Evolutionary conservation across 75 land plant species (phyloP).

Genomic region (Pseudotsuga menziesii): DNA sequence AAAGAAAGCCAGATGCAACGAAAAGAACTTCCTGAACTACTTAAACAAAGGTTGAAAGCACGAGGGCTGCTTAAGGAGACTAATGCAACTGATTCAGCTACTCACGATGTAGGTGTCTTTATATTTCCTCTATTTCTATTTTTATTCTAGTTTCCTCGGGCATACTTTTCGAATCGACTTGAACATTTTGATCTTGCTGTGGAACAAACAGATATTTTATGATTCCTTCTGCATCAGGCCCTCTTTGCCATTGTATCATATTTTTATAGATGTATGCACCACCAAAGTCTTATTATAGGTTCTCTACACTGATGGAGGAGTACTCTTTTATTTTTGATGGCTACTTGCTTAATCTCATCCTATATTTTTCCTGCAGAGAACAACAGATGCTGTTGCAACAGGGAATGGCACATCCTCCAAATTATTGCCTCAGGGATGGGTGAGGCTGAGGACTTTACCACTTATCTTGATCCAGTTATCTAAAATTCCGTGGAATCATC

Average conservation of each 20-base stretch:
- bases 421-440: conserved; percentile 10
- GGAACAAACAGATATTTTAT: not conserved
- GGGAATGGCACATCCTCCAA: conserved; percentile 5
- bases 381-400: not conserved
- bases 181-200: not conserved
- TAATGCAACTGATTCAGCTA: not conserved
- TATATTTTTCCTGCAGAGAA: not conserved
- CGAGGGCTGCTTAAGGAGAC: conserved; percentile 84
- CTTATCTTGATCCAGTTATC: not conserved
- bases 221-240: not conserved
- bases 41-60: conserved; percentile 80
- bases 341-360: not conserved
- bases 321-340: not conserved
- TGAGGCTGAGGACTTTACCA: not conserved
- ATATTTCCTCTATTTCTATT: not conserved
- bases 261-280: no score
- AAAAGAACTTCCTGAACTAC: conserved; percentile 78
- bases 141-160: conserved; percentile 3
- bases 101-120: conserved; percentile 19
- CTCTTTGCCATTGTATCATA: no score
- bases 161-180: not conserved
- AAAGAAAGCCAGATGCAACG: conserved; percentile 28
- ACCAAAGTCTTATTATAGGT: no score
- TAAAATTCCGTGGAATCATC: not conserved
- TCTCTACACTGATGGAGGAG: not conserved